Percentiles rank a stretch among this genome's conserved stretches.
These are phyloP conservation scores for Candida dendrica DNA, from an alignment of 805 yeast genomes.

Conservation along the genomic window DNA sequence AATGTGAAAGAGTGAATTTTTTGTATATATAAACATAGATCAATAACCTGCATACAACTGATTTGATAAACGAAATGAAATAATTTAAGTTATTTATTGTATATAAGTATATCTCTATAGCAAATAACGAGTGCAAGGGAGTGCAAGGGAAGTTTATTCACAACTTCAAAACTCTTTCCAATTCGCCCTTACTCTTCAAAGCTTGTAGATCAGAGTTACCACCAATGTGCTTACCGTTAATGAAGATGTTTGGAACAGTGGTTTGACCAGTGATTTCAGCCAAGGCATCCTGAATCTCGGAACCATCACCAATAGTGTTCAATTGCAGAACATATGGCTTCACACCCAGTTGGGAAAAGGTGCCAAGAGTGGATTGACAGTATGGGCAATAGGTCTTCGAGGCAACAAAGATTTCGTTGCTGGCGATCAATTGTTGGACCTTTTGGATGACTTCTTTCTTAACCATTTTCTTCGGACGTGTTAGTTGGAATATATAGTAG, in stretches of 20 bases:
- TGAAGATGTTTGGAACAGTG: conserved; percentile 90
- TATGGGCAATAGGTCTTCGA: conserved; percentile 73
- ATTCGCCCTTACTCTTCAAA: conserved; percentile 54
- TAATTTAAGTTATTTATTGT: too few species aligned
- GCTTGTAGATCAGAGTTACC: conserved; percentile 88
- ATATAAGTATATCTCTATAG: too few species aligned
- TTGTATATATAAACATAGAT: not conserved
- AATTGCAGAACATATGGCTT: conserved; percentile 40
- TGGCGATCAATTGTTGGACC: conserved; percentile 58
- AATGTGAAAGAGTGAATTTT: too few species aligned
- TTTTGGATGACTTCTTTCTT: conserved; percentile 48
- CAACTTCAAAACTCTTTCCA: conserved; percentile 33
- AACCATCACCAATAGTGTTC: conserved; percentile 61
- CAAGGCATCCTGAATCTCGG: conserved; percentile 75
- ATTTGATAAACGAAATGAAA: too few species aligned
- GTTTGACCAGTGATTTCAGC: conserved; percentile 76
- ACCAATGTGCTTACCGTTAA: conserved; percentile 88
- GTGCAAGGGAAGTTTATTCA: conserved; percentile 1
- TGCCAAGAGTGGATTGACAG: conserved; percentile 40
- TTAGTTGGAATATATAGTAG: too few species aligned
- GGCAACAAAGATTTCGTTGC: conserved; percentile 70
- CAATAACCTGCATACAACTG: too few species aligned
- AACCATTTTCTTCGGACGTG: conserved; percentile 34
- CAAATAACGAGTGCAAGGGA: too few species aligned
- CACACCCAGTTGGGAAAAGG: conserved; percentile 31